A percentile compares a stretch with the other conserved stretches of the same genome.
Conservation (phyloP, 352 stramenopile genomes). For the Saprolegnia diclina region DNA sequence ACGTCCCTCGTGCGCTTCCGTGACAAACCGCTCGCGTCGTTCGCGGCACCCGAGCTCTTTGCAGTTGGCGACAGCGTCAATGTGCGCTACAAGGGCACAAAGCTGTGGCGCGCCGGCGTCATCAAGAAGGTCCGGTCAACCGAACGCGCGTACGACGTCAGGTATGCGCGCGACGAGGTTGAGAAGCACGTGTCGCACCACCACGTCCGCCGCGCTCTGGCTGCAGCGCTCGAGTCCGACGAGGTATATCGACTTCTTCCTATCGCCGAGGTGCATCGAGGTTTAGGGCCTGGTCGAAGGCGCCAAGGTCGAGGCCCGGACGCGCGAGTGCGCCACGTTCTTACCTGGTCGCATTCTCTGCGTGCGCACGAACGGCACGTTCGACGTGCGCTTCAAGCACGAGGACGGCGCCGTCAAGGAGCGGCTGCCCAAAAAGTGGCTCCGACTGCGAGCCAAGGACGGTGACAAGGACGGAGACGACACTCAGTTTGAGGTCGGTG, state of each 20-base stretch:
- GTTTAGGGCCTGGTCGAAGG: conserved; percentile 16
- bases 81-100: conserved; percentile 48
- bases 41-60: conserved; percentile 7
- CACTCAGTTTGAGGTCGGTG: not conserved
- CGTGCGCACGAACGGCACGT: conserved; percentile 54
- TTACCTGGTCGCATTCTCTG: conserved; percentile 44
- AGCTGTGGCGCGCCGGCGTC: conserved; percentile 23
- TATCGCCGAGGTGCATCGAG: not conserved
- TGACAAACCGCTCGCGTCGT: not conserved
- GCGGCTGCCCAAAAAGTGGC: conserved; percentile 10
- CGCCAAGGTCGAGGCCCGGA: conserved; percentile 18
- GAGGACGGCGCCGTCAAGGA: conserved; percentile 28
- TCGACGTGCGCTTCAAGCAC: conserved; percentile 53
- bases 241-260: not conserved
- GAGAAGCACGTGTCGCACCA: conserved; percentile 23
- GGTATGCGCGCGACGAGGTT: conserved; percentile 29
- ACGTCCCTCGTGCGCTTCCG: conserved; percentile 31
- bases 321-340: conserved; percentile 24
- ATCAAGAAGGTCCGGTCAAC: conserved; percentile 19
- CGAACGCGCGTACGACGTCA: conserved; percentile 31
- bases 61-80: conserved; percentile 30
- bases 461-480: conserved; percentile 13
- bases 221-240: not conserved
- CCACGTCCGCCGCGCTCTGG: not conserved
- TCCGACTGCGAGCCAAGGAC: conserved; percentile 4